phyloP scores from a whole-genome alignment of 2,329 filamentous ascomycete genomes.

The Pseudopyrenochaeta lycopersici region DNA sequence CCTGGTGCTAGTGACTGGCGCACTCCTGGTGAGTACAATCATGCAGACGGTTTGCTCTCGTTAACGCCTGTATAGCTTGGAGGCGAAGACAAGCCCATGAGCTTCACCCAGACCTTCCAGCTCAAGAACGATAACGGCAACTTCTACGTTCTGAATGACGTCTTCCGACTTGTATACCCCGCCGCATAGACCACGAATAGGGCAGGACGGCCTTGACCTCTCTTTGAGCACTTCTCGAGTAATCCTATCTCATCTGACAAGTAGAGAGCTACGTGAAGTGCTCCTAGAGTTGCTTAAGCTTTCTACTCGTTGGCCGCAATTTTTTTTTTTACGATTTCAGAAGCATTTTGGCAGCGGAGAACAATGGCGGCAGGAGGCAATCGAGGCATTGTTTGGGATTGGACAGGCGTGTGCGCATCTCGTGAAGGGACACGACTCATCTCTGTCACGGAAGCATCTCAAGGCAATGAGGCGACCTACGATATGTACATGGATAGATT shows the following conservation, averaged over 20 bases:
- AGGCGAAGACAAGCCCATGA: constrained; percentile 85
- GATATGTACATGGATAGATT: constrained; percentile 11
- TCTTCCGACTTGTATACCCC: constrained; percentile 88
- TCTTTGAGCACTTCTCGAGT: not conserved
- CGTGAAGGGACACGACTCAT: not conserved
- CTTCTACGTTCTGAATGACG: constrained; percentile 88
- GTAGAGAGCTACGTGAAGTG: not conserved
- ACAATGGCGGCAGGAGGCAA: constrained; percentile 9
- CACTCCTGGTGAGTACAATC: constrained; percentile 72
- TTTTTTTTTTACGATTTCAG: constrained; percentile 15
- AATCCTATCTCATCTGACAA: not conserved
- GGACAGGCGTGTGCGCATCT: constrained; percentile 1
- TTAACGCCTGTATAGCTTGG: constrained; percentile 70
- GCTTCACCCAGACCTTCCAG: constrained; percentile 90
- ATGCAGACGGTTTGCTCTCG: not conserved
- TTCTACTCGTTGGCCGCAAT: constrained; percentile 12
- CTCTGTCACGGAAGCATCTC: not conserved
- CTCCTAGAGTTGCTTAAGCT: not conserved
- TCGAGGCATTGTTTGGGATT: not conserved
- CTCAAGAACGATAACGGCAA: constrained; percentile 76
- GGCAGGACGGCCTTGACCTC: constrained; percentile 1
- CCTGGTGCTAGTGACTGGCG: constrained; percentile 87
- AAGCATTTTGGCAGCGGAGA: constrained; percentile 23
- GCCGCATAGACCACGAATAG: constrained; percentile 40
- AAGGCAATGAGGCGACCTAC: not conserved